Evolutionary conservation across 2,329 filamentous ascomycete species (phyloP), one percentile per base, ranked within the genome.

Genomic region (Colletotrichum cordylinicola): DNA sequence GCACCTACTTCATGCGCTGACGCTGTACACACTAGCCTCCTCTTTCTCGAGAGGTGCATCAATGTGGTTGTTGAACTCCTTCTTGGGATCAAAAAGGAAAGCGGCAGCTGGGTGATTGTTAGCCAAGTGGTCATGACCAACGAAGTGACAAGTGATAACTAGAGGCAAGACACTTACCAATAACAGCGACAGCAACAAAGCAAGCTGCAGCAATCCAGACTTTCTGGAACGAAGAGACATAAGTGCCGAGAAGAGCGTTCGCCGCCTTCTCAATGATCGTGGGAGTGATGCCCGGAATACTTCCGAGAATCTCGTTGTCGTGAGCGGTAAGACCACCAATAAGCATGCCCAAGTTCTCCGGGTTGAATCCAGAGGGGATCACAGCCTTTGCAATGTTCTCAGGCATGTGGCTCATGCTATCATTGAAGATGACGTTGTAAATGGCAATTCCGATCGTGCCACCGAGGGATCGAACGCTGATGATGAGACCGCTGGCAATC

Each of bases 361-460:
- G 55, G 2, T 79, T 77, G 5, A 85, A 79, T 6, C 83, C 84
- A 6, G 78, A 58, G 2, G 82, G 78, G 1, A 85, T 24, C 1
- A 81, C 83, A 4, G 81, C 83, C 1, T 61, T 68, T 4, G 82
- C 83, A 52, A 86, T 81, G 33, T 84, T 84, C n/a, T 77, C 72
- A 7, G 79, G 79, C 78, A 77, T 4, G 80, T 79, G 70, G 10
- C 74, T 80, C 72, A 83, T 79, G n/a, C 79, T 78, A n/a, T 75
- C 70, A 39, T 70, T 80, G 78, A 84, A 80, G 13, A 84, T 78
- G 29, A 82, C 80, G 18, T 82, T 83, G 75, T 83, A 83, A 35
- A 86, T 84, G 13, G 84, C 83, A 8, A 86, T 77, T 5, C 84
- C 85, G 16, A 86, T 80, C 1, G 82, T 81, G 3, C 84, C 85